These are phyloP conservation scores for Xylaria hypoxylon DNA, from an alignment of 2,329 filamentous ascomycete species.

Conservation along the genomic window DNA sequence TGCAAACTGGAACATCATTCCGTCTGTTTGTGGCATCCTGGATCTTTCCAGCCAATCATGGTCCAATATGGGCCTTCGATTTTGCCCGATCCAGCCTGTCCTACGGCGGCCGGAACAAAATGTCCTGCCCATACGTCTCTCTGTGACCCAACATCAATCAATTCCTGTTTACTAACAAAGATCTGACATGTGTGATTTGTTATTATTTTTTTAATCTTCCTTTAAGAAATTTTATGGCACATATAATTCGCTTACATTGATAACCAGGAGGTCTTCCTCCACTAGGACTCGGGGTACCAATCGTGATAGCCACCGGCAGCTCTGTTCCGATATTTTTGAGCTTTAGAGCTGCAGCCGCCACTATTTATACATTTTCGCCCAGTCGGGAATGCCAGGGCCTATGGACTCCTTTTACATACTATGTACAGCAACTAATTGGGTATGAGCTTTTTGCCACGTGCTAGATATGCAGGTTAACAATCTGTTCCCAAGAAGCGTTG, in stretches of 20 bases:
- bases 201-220: not conserved
- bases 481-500: too few species aligned
- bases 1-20: not conserved
- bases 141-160: not conserved
- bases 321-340: too few species aligned
- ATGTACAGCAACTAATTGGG: too few species aligned
- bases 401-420: too few species aligned
- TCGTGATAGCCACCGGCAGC: not conserved
- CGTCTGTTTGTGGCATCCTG: slow-evolving; percentile 5
- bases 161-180: not conserved
- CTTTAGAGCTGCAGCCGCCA: not conserved
- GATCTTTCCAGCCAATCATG: slow-evolving; percentile 24
- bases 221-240: too few species aligned
- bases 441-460: too few species aligned
- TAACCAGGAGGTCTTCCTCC: slow-evolving; percentile 18
- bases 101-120: slow-evolving; percentile 31
- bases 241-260: not conserved
- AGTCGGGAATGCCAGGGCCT: too few species aligned
- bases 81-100: slow-evolving; percentile 28
- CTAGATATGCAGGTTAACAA: too few species aligned
- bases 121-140: slow-evolving; percentile 8
- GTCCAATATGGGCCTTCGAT: not conserved
- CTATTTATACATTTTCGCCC: not conserved
- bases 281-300: not conserved
- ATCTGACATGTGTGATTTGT: not conserved